Evolutionary conservation across 495 filamentous ascomycete genomes (phyloP).

Genomic region (Haplographium delicatum): DNA sequence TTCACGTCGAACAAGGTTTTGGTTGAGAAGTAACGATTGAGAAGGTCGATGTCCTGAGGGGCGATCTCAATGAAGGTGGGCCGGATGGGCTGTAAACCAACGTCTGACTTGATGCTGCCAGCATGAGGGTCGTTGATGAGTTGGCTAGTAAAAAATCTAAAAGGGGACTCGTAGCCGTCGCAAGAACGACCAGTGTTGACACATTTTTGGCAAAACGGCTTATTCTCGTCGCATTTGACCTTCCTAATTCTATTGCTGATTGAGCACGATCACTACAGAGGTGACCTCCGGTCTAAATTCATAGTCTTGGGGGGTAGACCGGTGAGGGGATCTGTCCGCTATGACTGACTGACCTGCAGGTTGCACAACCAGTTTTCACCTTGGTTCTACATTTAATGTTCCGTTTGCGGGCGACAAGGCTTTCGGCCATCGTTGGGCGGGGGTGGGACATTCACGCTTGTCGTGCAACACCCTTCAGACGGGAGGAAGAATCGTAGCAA

Average conservation of each 20-base stretch:
- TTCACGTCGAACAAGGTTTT: constrained; percentile 45
- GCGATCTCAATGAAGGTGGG: constrained; percentile 33
- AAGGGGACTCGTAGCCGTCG: constrained; percentile 28
- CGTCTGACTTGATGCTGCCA: constrained; percentile 24
- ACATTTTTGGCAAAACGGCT: constrained; percentile 31
- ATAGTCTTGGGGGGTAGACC: constrained; percentile 19
- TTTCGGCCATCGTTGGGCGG: constrained; percentile 27
- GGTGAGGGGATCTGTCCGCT: constrained; percentile 15
- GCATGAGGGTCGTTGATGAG: constrained; percentile 14
- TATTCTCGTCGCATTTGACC: constrained; percentile 31
- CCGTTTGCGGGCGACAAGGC: constrained; percentile 26
- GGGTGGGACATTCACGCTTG: constrained; percentile 21
- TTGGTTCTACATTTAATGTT: constrained; percentile 28
- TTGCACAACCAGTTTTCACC: constrained; percentile 35
- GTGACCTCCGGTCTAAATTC: constrained; percentile 17
- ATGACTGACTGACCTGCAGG: constrained; percentile 32
- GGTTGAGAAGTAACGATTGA: constrained; percentile 44
- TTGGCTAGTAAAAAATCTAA: constrained; percentile 27
- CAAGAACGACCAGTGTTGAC: constrained; percentile 30
- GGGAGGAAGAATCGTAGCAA: constrained; percentile 21
- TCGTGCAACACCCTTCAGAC: constrained; percentile 17
- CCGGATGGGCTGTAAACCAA: constrained; percentile 39
- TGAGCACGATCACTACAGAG: constrained; percentile 23
- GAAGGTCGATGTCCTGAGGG: constrained; percentile 34
- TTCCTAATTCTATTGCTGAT: constrained; percentile 27